Evolutionary conservation across 257 asterid species (phyloP), one percentile per base, ranked within the genome.

Genomic region (Solanum chaucha): DNA sequence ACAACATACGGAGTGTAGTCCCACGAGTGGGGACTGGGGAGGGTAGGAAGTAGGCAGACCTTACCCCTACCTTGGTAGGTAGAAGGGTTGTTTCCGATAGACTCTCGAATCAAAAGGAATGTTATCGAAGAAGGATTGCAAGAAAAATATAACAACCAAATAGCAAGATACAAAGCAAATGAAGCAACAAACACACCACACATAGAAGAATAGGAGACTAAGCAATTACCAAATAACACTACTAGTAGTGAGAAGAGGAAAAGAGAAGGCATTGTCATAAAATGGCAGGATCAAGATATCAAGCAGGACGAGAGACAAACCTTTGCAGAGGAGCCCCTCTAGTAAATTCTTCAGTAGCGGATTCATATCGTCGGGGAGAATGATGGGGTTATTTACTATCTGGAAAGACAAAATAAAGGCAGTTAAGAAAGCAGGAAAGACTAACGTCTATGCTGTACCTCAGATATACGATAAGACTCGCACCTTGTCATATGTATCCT

Each of bases 251-350:
- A 48, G 19, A 48, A 48, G 58, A 48, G 3, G 20, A 48, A 48
- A 48, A 14, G 1, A 48, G 58, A 48, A 48, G 58, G 58, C 7
- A 0, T 38, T 68, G 19, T 44, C 65, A 46, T 4, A 82, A 35
- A 59, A 48, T 20, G 32, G n/a, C 9, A 36, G 51, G 8, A 13
- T 8, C 30, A 55, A 73, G 83, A 30, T 40, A 40, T 48, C 70
- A 71, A n/a, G 67, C 22, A 13, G 28, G 85, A 81, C 1, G 6
- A 11, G 34, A 75, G 80, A 46, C 93, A 2, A 74, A 95, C 99
- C 99, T 96, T 97, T 97, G 94, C 98, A 93, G 46, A 97, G 99
- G 88, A 96, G 98, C 64, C 99, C 98, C 90, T 96, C 94, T 8
- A 96, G 90, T 55, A 97, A 92, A 92, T 93, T 91, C 87, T 91